Evolutionary conservation across 2,329 filamentous ascomycete species (phyloP), one percentile per base, ranked within the genome.

Genomic region (Talaromyces sp.): DNA sequence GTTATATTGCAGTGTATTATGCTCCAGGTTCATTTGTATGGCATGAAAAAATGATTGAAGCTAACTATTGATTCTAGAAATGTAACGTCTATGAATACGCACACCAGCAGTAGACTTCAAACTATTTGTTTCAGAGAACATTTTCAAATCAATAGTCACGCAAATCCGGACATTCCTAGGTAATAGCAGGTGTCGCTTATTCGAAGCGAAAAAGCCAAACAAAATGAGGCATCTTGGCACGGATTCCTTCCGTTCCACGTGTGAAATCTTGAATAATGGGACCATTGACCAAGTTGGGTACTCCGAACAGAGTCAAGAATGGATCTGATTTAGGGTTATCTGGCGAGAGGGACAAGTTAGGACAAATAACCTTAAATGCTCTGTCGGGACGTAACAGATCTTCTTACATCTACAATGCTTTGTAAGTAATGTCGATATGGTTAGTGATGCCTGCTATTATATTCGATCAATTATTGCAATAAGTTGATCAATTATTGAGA

Each of bases 391-490:
- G 17, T n/a, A n/a, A 47, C 38, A n/a, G n/a, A 8, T 19, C 40
- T 45, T 22, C n/a, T n/a, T 43, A 22, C 40, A 45, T 45, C 19
- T 25, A n/a, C 22, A 27, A 49, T 11, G 22, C 47, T 29, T 15
- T 51, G 5, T 51, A 13, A 36, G 8, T 36, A 8, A 15, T 31
- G 49, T 54, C 8, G 15, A 19, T 31, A 19, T 34, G 19, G 15
- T 54, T 54, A 54, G 51, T 40, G 19, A 59, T 29, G 29, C 11
- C 36, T 59, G 36, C 36, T 59, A 59, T 45, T 59, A 45, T 59
- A 59, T 25, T 25, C 34, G 15, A 19, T 19, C 25, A 36, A 40
- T 31, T 59, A 59, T 45, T 59, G 56, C 13, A 59, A 29, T 27
- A 59, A n/a, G 13, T 22, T 22, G 22, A 59, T 27, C 17, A 19